Percentiles rank a stretch among this genome's conserved stretches.
Evolutionary conservation across 192 early-diverging fungal species (phyloP).

Genomic region (Haplosporangium gracile): DNA sequence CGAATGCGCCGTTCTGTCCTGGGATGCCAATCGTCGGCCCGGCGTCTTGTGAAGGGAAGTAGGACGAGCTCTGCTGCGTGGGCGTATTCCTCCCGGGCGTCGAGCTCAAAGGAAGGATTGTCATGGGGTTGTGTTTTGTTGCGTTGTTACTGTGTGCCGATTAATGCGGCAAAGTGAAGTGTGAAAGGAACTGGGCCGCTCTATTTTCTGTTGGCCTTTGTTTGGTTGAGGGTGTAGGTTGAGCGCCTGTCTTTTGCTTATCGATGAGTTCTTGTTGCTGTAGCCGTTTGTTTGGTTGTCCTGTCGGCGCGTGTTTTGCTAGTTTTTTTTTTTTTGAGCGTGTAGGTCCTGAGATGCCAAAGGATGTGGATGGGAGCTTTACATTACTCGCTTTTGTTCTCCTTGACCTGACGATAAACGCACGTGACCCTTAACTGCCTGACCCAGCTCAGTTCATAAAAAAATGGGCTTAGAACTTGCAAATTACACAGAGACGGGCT

Average conservation of each 20-base stretch:
- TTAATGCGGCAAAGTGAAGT: not conserved
- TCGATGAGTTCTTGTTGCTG: not conserved
- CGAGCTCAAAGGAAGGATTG: constrained; percentile 47
- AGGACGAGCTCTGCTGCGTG: constrained; percentile 30
- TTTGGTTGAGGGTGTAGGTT: too few relatives aligned
- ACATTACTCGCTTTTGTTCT: too few relatives aligned
- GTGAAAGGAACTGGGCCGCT: too few relatives aligned
- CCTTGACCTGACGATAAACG: too few relatives aligned
- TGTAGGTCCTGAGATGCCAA: not conserved
- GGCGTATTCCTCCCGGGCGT: constrained; percentile 53
- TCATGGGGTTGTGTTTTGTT: constrained; percentile 16
- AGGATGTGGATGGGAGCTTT: not conserved
- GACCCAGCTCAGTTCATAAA: too few relatives aligned
- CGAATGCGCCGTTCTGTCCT: constrained; percentile 14
- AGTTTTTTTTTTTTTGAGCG: not conserved
- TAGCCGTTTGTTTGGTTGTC: not conserved
- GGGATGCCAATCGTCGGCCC: constrained; percentile 49
- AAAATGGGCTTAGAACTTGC: too few relatives aligned
- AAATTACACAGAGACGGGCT: not conserved
- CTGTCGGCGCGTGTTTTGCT: not conserved
- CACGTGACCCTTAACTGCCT: not conserved
- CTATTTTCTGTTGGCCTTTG: not conserved
- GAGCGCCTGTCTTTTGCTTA: too few relatives aligned
- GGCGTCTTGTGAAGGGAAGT: constrained; percentile 23
- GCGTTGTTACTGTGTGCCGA: not conserved